A percentile compares a stretch with the other conserved stretches of the same genome.
Conservation (phyloP, 2,329 filamentous ascomycete species). For the Apiospora malaysiana region DNA sequence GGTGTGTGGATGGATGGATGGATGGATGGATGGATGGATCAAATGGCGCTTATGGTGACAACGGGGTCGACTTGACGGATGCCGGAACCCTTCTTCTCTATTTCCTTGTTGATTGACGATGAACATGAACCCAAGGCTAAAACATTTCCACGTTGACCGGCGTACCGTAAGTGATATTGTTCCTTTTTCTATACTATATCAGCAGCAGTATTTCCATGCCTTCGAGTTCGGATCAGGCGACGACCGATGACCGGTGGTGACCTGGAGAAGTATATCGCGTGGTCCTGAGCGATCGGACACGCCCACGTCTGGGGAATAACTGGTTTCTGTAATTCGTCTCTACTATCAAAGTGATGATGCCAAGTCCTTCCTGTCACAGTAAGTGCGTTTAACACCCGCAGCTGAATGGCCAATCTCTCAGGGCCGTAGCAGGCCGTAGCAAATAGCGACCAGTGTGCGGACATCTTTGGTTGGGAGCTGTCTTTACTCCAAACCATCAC, state of each 20-base stretch:
- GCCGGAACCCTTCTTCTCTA: not conserved
- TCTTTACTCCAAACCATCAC: constrained; percentile 13
- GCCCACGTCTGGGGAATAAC: not conserved
- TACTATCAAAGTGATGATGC: constrained; percentile 2
- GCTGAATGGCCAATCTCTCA: constrained; percentile 8
- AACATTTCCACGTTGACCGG: not conserved
- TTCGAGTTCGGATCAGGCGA: constrained; percentile 4
- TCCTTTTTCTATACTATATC: not conserved
- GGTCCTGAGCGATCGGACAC: constrained; percentile 2
- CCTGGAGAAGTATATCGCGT: constrained; percentile 6
- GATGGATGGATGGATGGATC: not conserved
- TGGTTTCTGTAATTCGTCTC: constrained; percentile 4
- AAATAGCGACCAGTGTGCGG: not conserved
- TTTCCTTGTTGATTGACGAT: not conserved
- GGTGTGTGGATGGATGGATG: not conserved
- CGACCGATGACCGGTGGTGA: constrained; percentile 13
- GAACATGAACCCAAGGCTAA: not conserved
- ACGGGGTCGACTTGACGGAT: not conserved
- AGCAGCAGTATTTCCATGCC: not conserved
- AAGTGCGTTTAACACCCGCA: constrained; percentile 7
- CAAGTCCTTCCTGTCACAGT: constrained; percentile 15
- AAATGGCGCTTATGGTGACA: constrained; percentile 8
- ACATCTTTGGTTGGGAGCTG: constrained; percentile 3
- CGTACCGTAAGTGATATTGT: too few species aligned
- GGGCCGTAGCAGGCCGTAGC: constrained; percentile 4